Percentiles rank a stretch among this genome's conserved stretches.
Conservation (phyloP, 192 early-diverging fungal genomes). For the Radiomyces spectabilis region DNA sequence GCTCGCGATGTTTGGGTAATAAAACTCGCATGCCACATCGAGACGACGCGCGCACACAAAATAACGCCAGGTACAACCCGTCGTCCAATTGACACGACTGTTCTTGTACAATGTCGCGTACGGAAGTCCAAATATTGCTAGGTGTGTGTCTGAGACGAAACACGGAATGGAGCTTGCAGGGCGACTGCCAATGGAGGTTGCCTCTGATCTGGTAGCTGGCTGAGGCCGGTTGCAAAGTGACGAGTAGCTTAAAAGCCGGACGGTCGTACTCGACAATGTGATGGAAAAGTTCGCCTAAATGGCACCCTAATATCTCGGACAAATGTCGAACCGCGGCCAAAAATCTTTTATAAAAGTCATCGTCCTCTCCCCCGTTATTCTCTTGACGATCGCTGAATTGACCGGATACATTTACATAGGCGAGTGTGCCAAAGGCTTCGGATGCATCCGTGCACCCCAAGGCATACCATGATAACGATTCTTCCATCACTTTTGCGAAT, state of each 20-base stretch:
- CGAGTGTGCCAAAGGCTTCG: background rate
- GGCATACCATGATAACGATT: background rate
- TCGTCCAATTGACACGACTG: background rate
- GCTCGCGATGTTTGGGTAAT: background rate
- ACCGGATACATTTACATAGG: background rate
- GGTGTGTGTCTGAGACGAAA: no score
- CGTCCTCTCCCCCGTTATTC: background rate
- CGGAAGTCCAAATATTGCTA: no score
- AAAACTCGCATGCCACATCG: background rate
- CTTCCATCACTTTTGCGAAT: background rate
- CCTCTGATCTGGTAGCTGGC: background rate
- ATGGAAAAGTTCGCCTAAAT: no score
- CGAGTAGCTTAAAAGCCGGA: background rate
- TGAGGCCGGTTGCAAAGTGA: background rate
- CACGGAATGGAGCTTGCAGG: background rate
- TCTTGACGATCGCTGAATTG: background rate
- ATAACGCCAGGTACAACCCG: constrained; percentile 1
- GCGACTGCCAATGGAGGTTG: background rate
- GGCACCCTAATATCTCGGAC: no score
- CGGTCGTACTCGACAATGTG: no score
- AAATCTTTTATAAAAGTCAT: no score
- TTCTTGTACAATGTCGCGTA: no score
- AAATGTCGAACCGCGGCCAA: no score
- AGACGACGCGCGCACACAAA: background rate
- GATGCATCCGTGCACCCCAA: background rate